phyloP scores from a whole-genome alignment of 768 basidiomycete species.

The Naganishia onofrii region DNA sequence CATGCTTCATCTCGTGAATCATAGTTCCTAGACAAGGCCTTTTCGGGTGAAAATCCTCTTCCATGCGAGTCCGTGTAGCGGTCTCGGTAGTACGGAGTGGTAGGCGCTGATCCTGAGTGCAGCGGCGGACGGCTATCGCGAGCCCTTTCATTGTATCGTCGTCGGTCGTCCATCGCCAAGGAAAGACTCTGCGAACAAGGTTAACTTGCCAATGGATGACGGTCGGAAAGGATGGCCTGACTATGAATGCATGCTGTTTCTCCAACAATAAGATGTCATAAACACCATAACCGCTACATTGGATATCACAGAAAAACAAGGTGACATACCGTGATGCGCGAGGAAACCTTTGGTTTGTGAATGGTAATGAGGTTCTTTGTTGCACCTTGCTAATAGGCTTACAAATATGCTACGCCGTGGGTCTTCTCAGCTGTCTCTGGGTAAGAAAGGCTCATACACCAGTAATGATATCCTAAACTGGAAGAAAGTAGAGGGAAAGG shows the following conservation, averaged over 20 bases:
- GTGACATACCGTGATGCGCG: background rate
- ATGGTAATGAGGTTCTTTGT: background rate
- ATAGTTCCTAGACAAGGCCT: background rate
- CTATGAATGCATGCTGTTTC: background rate
- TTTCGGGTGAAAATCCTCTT: background rate
- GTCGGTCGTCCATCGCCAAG: constrained; percentile 6
- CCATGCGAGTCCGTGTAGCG: background rate
- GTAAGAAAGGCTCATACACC: background rate
- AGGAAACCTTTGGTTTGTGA: background rate
- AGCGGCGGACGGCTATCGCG: background rate
- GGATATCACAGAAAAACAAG: background rate
- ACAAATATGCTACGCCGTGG: background rate
- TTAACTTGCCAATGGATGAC: background rate
- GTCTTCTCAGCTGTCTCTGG: background rate
- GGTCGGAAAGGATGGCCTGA: too few species aligned
- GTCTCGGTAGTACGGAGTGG: constrained; percentile 19
- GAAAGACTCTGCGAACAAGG: background rate
- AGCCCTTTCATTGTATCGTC: background rate
- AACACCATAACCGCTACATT: background rate
- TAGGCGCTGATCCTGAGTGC: constrained; percentile 8
- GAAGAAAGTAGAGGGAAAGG: background rate
- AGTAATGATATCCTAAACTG: background rate
- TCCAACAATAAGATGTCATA: background rate
- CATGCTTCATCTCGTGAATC: background rate
- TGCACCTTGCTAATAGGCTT: background rate